Conservation (phyloP, 192 early-diverging fungal genomes). For the Linnemannia elongata region DNA sequence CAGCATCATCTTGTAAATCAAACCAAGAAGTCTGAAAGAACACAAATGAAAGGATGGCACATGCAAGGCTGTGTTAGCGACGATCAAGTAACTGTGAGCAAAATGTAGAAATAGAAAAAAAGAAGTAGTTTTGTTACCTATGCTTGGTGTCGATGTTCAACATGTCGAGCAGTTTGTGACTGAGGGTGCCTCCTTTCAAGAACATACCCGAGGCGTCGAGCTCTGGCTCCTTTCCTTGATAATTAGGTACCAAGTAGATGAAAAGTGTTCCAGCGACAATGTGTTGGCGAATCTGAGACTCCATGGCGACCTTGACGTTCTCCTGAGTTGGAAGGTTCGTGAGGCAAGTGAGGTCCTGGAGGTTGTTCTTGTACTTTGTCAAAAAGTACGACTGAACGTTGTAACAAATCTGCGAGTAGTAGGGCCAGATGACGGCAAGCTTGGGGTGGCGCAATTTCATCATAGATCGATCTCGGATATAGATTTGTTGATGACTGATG, state of each 20-base stretch:
- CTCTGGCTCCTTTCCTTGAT: constrained; percentile 49
- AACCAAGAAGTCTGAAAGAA: constrained; percentile 62
- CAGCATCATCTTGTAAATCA: constrained; percentile 83
- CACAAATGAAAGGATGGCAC: background rate
- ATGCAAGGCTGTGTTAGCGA: background rate
- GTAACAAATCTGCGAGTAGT: constrained; percentile 66
- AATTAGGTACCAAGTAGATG: constrained; percentile 65
- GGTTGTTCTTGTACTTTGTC: constrained; percentile 64
- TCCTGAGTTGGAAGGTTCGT: constrained; percentile 64
- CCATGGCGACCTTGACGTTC: constrained; percentile 67
- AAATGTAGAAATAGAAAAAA: background rate
- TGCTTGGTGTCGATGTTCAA: constrained; percentile 78
- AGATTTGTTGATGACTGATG: constrained; percentile 73
- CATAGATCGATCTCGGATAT: constrained; percentile 73
- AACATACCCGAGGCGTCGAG: constrained; percentile 64
- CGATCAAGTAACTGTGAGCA: background rate
- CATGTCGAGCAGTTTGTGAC: constrained; percentile 77
- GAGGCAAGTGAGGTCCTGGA: constrained; percentile 39
- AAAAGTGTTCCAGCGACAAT: constrained; percentile 67
- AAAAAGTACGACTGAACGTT: constrained; percentile 65
- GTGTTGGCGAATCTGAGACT: constrained; percentile 63
- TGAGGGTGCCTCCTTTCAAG: constrained; percentile 73
- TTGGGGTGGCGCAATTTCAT: constrained; percentile 82
- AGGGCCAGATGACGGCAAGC: constrained; percentile 72
- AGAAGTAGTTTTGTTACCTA: constrained; percentile 53